A percentile compares a stretch with the other conserved stretches of the same genome.
Conservation (phyloP, 805 yeast species). For the Schizosaccharomyces pombe region DNA sequence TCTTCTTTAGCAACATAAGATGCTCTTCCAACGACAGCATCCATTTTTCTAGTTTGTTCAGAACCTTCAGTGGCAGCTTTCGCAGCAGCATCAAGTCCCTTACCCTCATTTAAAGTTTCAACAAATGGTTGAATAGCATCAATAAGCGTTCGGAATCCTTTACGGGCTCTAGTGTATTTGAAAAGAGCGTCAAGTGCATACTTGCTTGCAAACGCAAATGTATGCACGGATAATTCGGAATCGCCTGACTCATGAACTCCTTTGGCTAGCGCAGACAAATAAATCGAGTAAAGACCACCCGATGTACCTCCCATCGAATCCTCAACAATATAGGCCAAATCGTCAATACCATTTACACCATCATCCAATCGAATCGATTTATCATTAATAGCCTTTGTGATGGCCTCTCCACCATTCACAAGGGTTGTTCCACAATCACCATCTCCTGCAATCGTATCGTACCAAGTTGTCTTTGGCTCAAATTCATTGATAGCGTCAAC, state of each 20-base stretch:
- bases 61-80: conserved; percentile 56
- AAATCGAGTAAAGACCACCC: conserved; percentile 79
- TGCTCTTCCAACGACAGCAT: conserved; percentile 86
- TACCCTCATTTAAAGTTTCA: neutral
- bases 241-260: conserved; percentile 12
- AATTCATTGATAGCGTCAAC: conserved; percentile 29
- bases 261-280: conserved; percentile 49
- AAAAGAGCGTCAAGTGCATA: conserved; percentile 57
- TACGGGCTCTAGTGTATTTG: conserved; percentile 70
- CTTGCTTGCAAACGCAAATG: conserved; percentile 7
- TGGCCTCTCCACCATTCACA: conserved; percentile 56
- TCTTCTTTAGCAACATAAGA: conserved; percentile 43
- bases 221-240: conserved; percentile 7
- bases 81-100: conserved; percentile 30
- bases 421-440: conserved; percentile 93
- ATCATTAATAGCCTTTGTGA: conserved; percentile 28
- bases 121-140: conserved; percentile 60
- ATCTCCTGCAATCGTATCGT: conserved; percentile 81
- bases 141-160: conserved; percentile 69
- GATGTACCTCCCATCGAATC: conserved; percentile 94
- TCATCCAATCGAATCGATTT: conserved; percentile 28
- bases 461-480: conserved; percentile 62
- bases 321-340: conserved; percentile 52
- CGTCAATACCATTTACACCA: conserved; percentile 25
- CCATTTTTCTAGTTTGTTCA: conserved; percentile 43